Percentiles rank a stretch among this genome's conserved stretches.
phyloP scores from a whole-genome alignment of 1,284 basidiomycete species.

The Porodaedalea pini region DNA sequence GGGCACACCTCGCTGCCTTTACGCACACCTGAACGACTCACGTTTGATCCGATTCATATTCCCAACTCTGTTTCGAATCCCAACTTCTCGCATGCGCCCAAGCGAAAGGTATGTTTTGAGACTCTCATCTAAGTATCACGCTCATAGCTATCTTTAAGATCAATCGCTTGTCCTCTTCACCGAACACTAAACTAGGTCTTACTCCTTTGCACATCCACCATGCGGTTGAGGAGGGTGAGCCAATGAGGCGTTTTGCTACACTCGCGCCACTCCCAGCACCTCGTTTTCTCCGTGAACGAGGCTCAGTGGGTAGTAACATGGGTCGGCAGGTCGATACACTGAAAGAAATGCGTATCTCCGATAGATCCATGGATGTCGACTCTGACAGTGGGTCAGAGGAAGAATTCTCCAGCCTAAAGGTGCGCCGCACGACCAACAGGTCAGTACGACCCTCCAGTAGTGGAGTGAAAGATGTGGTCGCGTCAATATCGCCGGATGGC shows the following conservation, averaged over 20 bases:
- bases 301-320: constrained; percentile 12
- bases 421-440: constrained; percentile 1
- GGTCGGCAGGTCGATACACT: constrained; percentile 14
- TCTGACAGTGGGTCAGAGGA: constrained; percentile 17
- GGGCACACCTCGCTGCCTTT: constrained; percentile 20
- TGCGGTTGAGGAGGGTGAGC: constrained; percentile 4
- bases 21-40: constrained; percentile 12
- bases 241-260: constrained; percentile 14
- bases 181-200: constrained; percentile 9
- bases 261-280: constrained; percentile 20
- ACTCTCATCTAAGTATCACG: neutral
- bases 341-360: constrained; percentile 17
- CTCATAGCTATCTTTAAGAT: constrained; percentile 5
- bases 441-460: constrained; percentile 12
- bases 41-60: neutral
- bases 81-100: constrained; percentile 19
- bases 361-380: constrained; percentile 13
- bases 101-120: constrained; percentile 19
- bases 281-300: constrained; percentile 12
- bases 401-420: constrained; percentile 17
- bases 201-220: constrained; percentile 20
- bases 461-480: constrained; percentile 49
- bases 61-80: constrained; percentile 9
- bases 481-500: constrained; percentile 67
- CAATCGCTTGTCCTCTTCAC: constrained; percentile 18